Conservation (phyloP, 345 rosid genomes). For the Nasturtium officinale region DNA sequence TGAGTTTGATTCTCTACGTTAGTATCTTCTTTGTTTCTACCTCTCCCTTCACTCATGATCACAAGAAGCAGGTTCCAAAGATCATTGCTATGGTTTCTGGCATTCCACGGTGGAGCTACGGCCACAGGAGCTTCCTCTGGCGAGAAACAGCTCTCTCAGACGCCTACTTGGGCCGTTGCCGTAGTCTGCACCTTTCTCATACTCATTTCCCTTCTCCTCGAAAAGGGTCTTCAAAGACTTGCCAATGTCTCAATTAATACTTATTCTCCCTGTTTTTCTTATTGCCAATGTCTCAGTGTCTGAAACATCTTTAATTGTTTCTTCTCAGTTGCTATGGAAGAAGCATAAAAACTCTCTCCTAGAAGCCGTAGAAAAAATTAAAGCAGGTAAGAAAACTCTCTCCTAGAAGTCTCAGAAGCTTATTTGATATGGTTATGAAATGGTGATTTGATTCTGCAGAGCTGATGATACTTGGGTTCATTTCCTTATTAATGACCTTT, state of each 20-base stretch:
- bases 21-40: conserved; percentile 21
- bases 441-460: conserved; percentile 52
- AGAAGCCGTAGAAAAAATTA: conserved; percentile 85
- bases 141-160: conserved; percentile 65
- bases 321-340: conserved; percentile 76
- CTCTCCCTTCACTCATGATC: conserved; percentile 39
- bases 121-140: conserved; percentile 27
- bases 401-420: neutral
- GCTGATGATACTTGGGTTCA: conserved; percentile 90
- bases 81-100: conserved; percentile 32
- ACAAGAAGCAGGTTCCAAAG: conserved; percentile 18
- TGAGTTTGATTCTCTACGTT: conserved; percentile 24
- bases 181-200: conserved; percentile 74
- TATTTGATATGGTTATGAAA: neutral
- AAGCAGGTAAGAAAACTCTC: conserved; percentile 82
- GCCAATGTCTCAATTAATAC: conserved; percentile 46
- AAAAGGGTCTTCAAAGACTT: conserved; percentile 70
- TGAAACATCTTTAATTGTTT: conserved; percentile 16
- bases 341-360: conserved; percentile 73
- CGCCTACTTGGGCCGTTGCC: conserved; percentile 96
- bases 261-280: neutral
- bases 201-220: conserved; percentile 65
- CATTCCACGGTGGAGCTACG: conserved; percentile 22
- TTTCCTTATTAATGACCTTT: conserved; percentile 81
- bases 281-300: too few species aligned